Conservation (phyloP, 202 grass and related monocot genomes). For the Bolboschoenoplectus hybrid region DNA sequence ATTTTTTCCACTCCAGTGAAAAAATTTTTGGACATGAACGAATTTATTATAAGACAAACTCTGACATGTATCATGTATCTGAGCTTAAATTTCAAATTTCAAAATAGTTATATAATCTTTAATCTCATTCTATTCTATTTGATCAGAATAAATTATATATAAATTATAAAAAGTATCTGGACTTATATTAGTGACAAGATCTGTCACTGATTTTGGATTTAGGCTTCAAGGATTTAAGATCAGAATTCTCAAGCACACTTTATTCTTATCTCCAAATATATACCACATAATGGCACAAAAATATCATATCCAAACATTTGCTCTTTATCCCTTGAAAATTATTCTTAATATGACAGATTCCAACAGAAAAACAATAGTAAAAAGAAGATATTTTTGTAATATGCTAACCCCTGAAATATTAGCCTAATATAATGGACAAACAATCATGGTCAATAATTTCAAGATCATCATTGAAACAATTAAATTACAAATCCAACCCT, state of each 20-base stretch:
- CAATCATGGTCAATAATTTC: neutral
- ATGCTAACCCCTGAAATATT: neutral
- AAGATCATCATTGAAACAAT: neutral
- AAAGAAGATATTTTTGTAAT: neutral
- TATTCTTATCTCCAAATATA: neutral
- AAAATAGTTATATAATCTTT: too few relatives aligned
- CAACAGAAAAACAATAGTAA: neutral
- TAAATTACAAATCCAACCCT: neutral
- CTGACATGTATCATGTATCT: too few relatives aligned
- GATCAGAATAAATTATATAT: too few relatives aligned
- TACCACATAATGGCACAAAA: neutral
- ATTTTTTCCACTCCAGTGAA: neutral
- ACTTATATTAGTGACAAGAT: too few relatives aligned
- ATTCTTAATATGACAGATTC: constrained; percentile 13
- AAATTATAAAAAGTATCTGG: too few relatives aligned
- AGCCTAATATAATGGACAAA: neutral
- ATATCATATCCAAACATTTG: constrained; percentile 3
- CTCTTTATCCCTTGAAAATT: neutral
- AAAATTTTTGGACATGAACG: neutral
- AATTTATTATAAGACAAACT: too few relatives aligned
- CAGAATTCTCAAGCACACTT: constrained; percentile 9
- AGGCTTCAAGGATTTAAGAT: neutral
- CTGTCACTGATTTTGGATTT: too few relatives aligned
- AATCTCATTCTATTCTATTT: too few relatives aligned
- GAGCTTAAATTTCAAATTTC: too few relatives aligned